These are phyloP conservation scores for Helicostylum pulchrum DNA, from an alignment of 192 early-diverging fungal species.

Conservation along the genomic window DNA sequence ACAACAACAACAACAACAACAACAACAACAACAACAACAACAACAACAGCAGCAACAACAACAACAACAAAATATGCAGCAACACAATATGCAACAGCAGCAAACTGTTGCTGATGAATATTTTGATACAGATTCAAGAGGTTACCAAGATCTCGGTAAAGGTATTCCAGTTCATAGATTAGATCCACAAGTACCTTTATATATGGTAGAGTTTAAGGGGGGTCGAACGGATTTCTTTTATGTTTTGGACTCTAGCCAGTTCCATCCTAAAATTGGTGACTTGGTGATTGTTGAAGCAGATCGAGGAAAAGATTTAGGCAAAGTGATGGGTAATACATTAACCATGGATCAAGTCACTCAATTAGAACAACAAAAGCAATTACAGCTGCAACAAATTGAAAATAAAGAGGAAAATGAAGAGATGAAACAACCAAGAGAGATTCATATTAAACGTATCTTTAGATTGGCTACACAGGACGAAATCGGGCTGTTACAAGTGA, in stretches of 20 bases:
- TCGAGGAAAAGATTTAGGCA: constrained; percentile 88
- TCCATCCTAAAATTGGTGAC: constrained; percentile 60
- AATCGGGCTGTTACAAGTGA: constrained; percentile 72
- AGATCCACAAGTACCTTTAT: constrained; percentile 56
- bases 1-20: not conserved
- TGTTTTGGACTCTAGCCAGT: constrained; percentile 47
- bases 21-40: constrained; percentile 2
- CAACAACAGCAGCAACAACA: constrained; percentile 8
- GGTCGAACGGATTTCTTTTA: constrained; percentile 84
- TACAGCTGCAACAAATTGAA: constrained; percentile 47
- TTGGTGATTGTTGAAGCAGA: constrained; percentile 88
- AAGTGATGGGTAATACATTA: constrained; percentile 74
- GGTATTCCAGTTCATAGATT: constrained; percentile 46
- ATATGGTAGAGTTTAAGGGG: constrained; percentile 86
- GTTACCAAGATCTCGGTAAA: constrained; percentile 39
- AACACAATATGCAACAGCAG: not conserved
- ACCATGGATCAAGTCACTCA: constrained; percentile 47
- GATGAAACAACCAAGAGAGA: constrained; percentile 56
- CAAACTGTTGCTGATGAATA: constrained; percentile 26
- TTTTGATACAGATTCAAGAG: constrained; percentile 36
- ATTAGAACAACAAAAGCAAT: constrained; percentile 32
- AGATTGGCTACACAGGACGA: constrained; percentile 77
- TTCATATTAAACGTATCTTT: constrained; percentile 90
- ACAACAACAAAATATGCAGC: constrained; percentile 6
- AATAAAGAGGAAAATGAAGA: constrained; percentile 43